A percentile compares a stretch with the other conserved stretches of the same genome.
Evolutionary conservation across 306 rosid species (phyloP).

Genomic region (Ammopiptanthus mongolicus): DNA sequence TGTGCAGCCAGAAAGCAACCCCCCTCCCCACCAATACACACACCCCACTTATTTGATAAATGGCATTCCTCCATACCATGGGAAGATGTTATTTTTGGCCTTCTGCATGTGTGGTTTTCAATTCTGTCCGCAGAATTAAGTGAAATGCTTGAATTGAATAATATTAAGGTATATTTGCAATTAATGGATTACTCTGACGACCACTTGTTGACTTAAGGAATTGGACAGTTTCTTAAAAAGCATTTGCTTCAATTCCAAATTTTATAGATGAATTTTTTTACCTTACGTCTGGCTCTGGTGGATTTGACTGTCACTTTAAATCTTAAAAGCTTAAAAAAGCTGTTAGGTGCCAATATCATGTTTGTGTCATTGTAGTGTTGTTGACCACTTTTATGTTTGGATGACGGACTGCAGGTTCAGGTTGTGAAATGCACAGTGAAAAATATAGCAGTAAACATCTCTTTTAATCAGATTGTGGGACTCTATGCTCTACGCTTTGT

Average conservation of each 20-base stretch:
- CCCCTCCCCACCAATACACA: background rate
- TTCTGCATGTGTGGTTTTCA: background rate
- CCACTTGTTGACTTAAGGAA: background rate
- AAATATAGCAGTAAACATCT: slow-evolving; percentile 50
- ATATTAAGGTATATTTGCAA: background rate
- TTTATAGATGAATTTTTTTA: background rate
- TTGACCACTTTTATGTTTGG: background rate
- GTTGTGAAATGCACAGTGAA: slow-evolving; percentile 55
- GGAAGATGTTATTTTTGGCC: background rate
- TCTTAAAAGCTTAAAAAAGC: background rate
- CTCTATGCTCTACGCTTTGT: slow-evolving; percentile 51
- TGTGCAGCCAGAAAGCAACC: background rate
- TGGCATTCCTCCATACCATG: background rate
- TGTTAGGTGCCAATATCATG: too few species aligned
- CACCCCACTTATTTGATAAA: background rate
- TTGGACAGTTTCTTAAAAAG: background rate
- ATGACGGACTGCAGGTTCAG: slow-evolving; percentile 50
- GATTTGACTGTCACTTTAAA: background rate
- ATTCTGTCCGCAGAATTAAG: background rate
- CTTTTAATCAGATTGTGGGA: slow-evolving; percentile 66
- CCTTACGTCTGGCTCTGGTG: background rate
- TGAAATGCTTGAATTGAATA: slow-evolving; percentile 1
- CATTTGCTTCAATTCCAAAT: background rate
- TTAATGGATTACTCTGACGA: background rate
- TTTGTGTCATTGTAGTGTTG: too few species aligned